These are phyloP conservation scores for Sclerotinia spermophila DNA, from an alignment of 2,329 filamentous ascomycete species.

Conservation along the genomic window DNA sequence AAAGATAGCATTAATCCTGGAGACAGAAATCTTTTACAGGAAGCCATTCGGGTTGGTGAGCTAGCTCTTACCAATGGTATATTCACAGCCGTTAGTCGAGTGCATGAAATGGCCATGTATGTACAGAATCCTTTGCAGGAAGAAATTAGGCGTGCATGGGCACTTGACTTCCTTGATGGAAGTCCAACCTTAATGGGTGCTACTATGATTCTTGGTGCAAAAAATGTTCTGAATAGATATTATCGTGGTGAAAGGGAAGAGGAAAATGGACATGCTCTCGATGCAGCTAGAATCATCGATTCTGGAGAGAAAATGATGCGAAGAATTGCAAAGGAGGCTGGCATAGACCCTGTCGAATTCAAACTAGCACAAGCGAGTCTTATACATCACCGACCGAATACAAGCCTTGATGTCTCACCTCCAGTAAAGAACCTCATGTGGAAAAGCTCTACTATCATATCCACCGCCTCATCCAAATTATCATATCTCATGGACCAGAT, in stretches of 20 bases:
- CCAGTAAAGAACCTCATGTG: neutral
- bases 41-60: constrained; percentile 65
- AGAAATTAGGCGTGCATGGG: constrained; percentile 60
- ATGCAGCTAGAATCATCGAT: neutral
- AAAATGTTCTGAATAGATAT: neutral
- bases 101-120: constrained; percentile 76
- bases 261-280: neutral
- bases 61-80: constrained; percentile 55
- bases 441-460: constrained; percentile 45
- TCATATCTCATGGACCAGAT: constrained; percentile 79
- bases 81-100: constrained; percentile 63
- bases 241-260: constrained; percentile 13
- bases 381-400: constrained; percentile 7
- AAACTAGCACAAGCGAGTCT: constrained; percentile 30
- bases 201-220: neutral
- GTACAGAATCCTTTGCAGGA: constrained; percentile 61
- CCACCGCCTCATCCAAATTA: constrained; percentile 81
- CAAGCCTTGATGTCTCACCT: neutral
- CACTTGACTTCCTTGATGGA: constrained; percentile 50
- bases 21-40: constrained; percentile 58
- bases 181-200: constrained; percentile 54
- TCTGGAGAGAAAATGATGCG: neutral
- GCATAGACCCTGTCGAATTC: neutral
- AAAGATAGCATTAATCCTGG: constrained; percentile 55
- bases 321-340: neutral